Conservation (phyloP, 805 yeast genomes). For the Ogataea trehaloabstinens region DNA sequence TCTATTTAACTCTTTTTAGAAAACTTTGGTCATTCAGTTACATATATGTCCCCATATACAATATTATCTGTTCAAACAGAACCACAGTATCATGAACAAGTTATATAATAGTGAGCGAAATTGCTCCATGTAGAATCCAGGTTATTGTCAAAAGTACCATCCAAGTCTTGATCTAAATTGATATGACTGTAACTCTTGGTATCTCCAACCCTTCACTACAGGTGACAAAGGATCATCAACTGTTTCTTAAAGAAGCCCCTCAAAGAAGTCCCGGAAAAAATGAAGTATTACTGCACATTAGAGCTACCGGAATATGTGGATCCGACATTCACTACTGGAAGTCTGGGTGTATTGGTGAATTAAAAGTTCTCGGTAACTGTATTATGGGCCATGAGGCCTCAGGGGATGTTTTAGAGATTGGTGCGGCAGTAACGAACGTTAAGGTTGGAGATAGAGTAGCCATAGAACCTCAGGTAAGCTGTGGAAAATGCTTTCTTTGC, state of each 20-base stretch:
- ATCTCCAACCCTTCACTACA: conserved; percentile 18
- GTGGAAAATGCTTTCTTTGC: conserved; percentile 39
- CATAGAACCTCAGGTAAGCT: conserved; percentile 54
- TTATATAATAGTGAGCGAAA: background rate
- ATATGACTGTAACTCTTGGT: background rate
- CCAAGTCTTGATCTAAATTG: background rate
- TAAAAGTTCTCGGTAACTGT: conserved; percentile 33
- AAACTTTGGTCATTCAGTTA: too few species aligned
- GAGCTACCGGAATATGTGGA: conserved; percentile 73
- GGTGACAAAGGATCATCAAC: conserved; percentile 15
- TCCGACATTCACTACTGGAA: conserved; percentile 68
- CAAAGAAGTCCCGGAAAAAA: conserved; percentile 30
- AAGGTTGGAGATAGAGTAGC: conserved; percentile 48
- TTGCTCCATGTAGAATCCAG: background rate
- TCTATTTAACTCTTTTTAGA: too few species aligned
- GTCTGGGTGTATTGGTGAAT: conserved; percentile 59
- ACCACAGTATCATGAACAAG: background rate
- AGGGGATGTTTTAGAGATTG: conserved; percentile 47
- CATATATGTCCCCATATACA: too few species aligned
- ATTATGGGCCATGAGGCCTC: conserved; percentile 45
- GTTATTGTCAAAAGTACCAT: background rate
- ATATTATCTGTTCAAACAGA: background rate
- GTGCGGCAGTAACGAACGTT: conserved; percentile 42
- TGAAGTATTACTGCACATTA: conserved; percentile 55
- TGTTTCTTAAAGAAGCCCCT: conserved; percentile 17